Evolutionary conservation across 129 eudicot species (phyloP), one percentile per base, ranked within the genome.

Genomic region (Pittosporum tobira): DNA sequence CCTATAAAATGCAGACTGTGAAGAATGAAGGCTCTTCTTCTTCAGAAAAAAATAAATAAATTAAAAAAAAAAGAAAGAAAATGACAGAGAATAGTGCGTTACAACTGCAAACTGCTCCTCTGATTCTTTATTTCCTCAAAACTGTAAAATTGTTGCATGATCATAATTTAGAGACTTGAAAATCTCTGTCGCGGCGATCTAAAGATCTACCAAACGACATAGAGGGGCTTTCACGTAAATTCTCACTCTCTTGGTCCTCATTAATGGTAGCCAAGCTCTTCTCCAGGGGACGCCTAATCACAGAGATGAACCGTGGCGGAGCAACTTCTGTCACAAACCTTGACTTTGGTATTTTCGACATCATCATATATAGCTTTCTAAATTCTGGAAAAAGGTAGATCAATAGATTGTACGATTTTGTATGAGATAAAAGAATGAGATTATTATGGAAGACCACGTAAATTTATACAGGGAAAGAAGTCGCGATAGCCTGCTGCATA

Each of bases 301-400:
- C 67, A 1, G 72, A 68, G 58, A 82, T 51, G 27, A 86, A 53
- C 22, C 47, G 76, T 1, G 82, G 84, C 0, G 87, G 95, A 73
- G 91, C 87, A 44, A 86, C 95, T 75, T 86, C 95, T 48, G 59
- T 82, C 0, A 62, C 64, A 57, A 82, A 82, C 46, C 82, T 70
- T 34, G 70, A 23, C 13, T 23, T 68, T 20, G 73, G 79, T 15
- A 60, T 40, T 57, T 71, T 82, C n/a, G 87, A 67, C 78, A 81
- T 77, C 44, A 24, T n/a, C n/a, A n/a, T n/a, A n/a, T n/a, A n/a
- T 61, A 18, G n/a, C 11, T 30, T 53, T 27, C 15, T 3, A 29
- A 53, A 24, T 28, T 27, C 13, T 14, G 23, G 29, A 54, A 36
- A 44, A 30, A 55, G 23, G 20, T 19, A 27, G 6, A 26, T 24